Conservation (phyloP, 2,329 filamentous ascomycete genomes). For the Aspergillus pseudoterreus region DNA sequence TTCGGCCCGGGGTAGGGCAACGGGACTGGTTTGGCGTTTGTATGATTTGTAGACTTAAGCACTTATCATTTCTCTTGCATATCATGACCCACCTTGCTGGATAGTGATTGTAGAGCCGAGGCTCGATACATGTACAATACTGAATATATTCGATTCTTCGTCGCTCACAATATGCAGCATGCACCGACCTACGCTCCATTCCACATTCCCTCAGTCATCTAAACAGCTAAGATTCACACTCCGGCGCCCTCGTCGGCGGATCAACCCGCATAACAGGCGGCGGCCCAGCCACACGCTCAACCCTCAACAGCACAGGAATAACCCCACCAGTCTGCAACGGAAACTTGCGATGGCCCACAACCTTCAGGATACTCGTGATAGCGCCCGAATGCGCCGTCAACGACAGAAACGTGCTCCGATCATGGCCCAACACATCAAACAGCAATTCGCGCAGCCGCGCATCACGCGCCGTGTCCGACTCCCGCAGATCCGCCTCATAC, state of each 20-base stretch:
- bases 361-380: conserved; percentile 51
- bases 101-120: not conserved
- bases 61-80: conserved; percentile 10
- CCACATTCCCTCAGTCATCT: not conserved
- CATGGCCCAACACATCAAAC: conserved; percentile 51
- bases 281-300: conserved; percentile 25
- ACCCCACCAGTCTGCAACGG: conserved; percentile 48
- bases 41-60: conserved; percentile 18
- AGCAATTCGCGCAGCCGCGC: conserved; percentile 46
- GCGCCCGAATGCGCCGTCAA: conserved; percentile 59
- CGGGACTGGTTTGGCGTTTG: conserved; percentile 18
- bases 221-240: conserved; percentile 15
- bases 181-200: not conserved
- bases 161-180: not conserved
- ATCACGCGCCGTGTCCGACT: conserved; percentile 48
- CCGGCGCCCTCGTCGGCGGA: conserved; percentile 21
- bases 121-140: conserved; percentile 10
- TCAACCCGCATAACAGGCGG: conserved; percentile 18
- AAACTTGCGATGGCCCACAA: conserved; percentile 46
- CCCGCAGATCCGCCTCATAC: conserved; percentile 48
- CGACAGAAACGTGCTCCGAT: conserved; percentile 48
- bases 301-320: conserved; percentile 50
- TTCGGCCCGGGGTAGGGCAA: not conserved
- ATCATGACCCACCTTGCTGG: not conserved
- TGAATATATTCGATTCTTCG: conserved; percentile 9